Evolutionary conservation across 345 rosid genomes (phyloP).

Genomic region (Abelmoschus esculentus): DNA sequence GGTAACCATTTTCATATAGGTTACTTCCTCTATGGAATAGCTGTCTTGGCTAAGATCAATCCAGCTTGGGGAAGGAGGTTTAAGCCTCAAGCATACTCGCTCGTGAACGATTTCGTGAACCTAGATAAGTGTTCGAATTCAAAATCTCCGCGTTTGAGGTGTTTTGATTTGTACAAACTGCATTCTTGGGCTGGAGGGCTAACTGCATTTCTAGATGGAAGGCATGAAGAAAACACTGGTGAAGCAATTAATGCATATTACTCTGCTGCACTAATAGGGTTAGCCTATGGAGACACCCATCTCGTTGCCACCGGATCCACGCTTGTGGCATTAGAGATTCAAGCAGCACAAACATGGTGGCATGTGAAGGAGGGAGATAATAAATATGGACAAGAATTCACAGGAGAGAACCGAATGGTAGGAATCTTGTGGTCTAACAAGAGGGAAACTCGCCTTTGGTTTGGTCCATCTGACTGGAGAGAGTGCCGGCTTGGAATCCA

Average conservation of each 20-base stretch:
- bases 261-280: conserved; percentile 82
- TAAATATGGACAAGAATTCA: conserved; percentile 54
- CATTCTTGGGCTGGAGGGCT: conserved; percentile 98
- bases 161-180: conserved; percentile 80
- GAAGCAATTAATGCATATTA: conserved; percentile 93
- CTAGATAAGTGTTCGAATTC: conserved; percentile 46
- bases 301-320: conserved; percentile 59
- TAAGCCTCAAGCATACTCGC: conserved; percentile 66
- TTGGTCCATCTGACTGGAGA: conserved; percentile 69
- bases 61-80: conserved; percentile 81
- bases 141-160: conserved; percentile 62
- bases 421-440: conserved; percentile 88
- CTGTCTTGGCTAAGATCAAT: conserved; percentile 79
- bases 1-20: conserved; percentile 87
- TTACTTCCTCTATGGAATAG: conserved; percentile 79
- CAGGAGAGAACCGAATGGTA: conserved; percentile 63
- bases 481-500: conserved; percentile 92
- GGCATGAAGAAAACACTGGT: conserved; percentile 89
- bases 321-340: conserved; percentile 71
- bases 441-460: conserved; percentile 90
- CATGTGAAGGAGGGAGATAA: conserved; percentile 61
- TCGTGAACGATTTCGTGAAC: conserved; percentile 80
- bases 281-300: conserved; percentile 85
- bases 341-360: conserved; percentile 90
- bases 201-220: conserved; percentile 76